phyloP scores from a whole-genome alignment of 148 eudicot species.

The Dianthus caryophyllus region DNA sequence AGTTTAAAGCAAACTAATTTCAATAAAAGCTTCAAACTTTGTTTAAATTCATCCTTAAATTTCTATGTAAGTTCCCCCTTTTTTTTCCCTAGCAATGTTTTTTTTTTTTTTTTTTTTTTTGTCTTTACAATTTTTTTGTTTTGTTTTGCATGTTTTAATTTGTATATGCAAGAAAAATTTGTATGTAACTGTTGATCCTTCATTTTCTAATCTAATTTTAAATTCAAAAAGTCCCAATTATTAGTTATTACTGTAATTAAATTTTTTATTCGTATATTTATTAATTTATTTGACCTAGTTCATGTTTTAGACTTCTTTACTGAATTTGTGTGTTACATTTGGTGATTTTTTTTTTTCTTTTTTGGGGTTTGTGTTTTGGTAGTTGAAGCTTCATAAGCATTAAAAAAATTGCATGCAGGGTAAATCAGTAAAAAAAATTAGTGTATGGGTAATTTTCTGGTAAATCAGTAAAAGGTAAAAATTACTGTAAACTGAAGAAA shows the following conservation, averaged over 20 bases:
- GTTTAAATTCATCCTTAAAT: slow-evolving; percentile 19
- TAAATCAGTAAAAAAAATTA: neutral
- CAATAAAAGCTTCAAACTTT: neutral
- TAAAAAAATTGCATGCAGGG: slow-evolving; percentile 11
- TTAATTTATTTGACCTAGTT: neutral
- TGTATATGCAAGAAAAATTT: neutral
- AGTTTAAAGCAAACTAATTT: neutral
- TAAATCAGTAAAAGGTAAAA: neutral
- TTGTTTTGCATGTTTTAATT: neutral
- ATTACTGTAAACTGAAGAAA: too few species aligned
- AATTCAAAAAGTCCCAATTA: too few species aligned
- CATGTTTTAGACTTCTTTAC: too few species aligned
- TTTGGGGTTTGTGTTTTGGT: too few species aligned
- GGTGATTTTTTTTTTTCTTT: too few species aligned
- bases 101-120: neutral
- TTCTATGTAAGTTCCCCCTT: slow-evolving; percentile 23
- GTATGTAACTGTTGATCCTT: neutral
- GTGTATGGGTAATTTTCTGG: neutral
- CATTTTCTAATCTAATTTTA: too few species aligned
- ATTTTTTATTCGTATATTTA: too few species aligned
- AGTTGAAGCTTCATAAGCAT: too few species aligned
- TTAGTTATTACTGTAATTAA: too few species aligned
- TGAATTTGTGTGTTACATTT: too few species aligned
- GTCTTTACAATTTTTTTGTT: neutral
- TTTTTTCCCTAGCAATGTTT: neutral